These are phyloP conservation scores for Pythium insidiosum DNA, from an alignment of 352 stramenopile genomes.

Conservation along the genomic window DNA sequence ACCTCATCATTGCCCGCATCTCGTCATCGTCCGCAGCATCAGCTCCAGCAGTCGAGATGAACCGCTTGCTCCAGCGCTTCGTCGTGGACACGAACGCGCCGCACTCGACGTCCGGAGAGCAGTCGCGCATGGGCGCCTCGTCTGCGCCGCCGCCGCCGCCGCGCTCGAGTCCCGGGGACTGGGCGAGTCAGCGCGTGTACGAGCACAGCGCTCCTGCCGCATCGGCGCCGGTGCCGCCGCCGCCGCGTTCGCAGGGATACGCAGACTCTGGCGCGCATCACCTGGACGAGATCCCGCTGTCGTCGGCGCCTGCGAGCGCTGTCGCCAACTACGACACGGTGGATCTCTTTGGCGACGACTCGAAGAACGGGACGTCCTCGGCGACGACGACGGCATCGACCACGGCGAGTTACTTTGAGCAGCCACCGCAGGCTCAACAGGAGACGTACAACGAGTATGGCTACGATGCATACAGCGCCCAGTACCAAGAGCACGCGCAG, in stretches of 20 bases:
- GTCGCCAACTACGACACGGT: constrained; percentile 19
- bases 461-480: background rate
- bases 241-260: background rate
- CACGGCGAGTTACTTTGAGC: constrained; percentile 2
- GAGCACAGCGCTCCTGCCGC: constrained; percentile 4
- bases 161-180: constrained; percentile 5
- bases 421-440: constrained; percentile 2
- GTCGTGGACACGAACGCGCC: constrained; percentile 17
- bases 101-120: no score
- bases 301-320: constrained; percentile 13
- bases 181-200: constrained; percentile 11
- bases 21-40: no score
- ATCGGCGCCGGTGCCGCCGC: background rate
- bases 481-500: background rate
- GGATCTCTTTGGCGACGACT: constrained; percentile 20
- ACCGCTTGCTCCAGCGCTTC: constrained; percentile 55
- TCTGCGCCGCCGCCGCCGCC: background rate
- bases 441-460: constrained; percentile 3
- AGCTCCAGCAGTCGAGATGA: constrained; percentile 22
- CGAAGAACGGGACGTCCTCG: background rate
- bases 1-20: no score
- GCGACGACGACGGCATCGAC: background rate
- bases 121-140: no score
- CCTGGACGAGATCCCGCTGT: constrained; percentile 26
- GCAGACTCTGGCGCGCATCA: constrained; percentile 1